Base-by-base conservation (phyloP, 495 filamentous ascomycete genomes). In the Talaromyces thailandensis region DNA sequence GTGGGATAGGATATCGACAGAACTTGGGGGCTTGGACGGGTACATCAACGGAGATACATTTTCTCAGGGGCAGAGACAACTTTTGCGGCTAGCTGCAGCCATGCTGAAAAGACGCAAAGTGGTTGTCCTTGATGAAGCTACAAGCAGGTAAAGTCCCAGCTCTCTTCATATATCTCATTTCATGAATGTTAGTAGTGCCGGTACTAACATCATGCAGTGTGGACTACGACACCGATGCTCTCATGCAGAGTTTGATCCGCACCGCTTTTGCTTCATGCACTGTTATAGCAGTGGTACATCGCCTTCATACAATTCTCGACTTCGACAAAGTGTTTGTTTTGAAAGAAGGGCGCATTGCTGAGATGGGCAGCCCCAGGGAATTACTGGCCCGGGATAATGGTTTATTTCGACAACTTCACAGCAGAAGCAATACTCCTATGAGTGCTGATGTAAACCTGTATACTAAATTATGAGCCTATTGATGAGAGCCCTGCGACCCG, bases 61-160 rank as follows among this genome's bases (percentile, higher is more conserved):
- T 16, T 71, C 67, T 14, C 72, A 76, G 45, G 80, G 80, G 1
- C 78, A 83, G 61, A 64, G 71, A 28, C 81, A 83, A 60, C 56
- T 76, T 11, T 62, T 76, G 18, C 66, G 63, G 45, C 61, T 76
- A 0, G 72, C 72, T 2, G 63, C 72, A n/a, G 64, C 70, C 0
- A 12, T 73, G 8, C n/a, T 76, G 11, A 58, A 57, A 4, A 14
- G 35, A 11, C 56, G 63, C 6, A 60, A 63, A 26, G 65, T 74
- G 45, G n/a, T 73, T 9, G 53, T 74, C 7, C 58, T 68, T 21
- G 81, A 84, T 65, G 81, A 55, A 21, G 18, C 51, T 21, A 55
- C 51, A 12, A 26, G n/a, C 11, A 12, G 11, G 31, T 32, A 32
- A 32, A 32, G 31, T 61, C 31, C 31, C 1, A 43, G 32, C 50